Percentiles rank a stretch among this genome's conserved stretches.
phyloP scores from a whole-genome alignment of 371 early-diverging fungal species.

The Circinella umbellata region DNA sequence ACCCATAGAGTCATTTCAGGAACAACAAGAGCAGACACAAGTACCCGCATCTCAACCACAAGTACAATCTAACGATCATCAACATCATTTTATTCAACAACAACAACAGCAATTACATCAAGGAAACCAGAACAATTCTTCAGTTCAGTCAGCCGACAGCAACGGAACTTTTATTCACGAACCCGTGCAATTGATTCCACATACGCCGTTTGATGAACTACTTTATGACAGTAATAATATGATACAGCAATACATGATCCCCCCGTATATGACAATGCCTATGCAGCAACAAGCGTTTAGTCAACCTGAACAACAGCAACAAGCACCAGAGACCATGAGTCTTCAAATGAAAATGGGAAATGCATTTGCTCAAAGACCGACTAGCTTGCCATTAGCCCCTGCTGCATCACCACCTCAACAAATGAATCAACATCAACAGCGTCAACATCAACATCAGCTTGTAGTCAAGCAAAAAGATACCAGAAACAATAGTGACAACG shows the following conservation, averaged over 20 bases:
- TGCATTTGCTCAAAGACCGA: constrained; percentile 12
- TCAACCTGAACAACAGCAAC: constrained; percentile 6
- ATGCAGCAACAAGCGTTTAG: constrained; percentile 3
- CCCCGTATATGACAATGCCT: constrained; percentile 7
- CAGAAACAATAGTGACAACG: too few relatives aligned
- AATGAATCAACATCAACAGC: neutral
- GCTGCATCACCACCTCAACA: neutral
- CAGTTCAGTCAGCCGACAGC: neutral
- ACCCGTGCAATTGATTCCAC: constrained; percentile 3
- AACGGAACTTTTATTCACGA: neutral
- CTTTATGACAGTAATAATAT: neutral
- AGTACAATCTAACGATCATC: neutral
- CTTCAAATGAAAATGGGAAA: constrained; percentile 13
- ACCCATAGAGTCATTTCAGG: constrained; percentile 4
- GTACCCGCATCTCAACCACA: too few relatives aligned
- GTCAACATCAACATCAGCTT: neutral
- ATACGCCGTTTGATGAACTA: neutral
- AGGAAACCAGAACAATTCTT: neutral
- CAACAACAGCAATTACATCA: neutral
- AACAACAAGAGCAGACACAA: too few relatives aligned
- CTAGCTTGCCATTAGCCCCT: constrained; percentile 5
- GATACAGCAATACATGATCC: constrained; percentile 13
- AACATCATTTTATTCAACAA: neutral
- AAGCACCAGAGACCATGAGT: constrained; percentile 9
- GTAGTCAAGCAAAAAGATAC: too few relatives aligned